These are phyloP conservation scores for Cardiosporidium cionae DNA, from an alignment of 169 alveolate genomes.

Conservation along the genomic window DNA sequence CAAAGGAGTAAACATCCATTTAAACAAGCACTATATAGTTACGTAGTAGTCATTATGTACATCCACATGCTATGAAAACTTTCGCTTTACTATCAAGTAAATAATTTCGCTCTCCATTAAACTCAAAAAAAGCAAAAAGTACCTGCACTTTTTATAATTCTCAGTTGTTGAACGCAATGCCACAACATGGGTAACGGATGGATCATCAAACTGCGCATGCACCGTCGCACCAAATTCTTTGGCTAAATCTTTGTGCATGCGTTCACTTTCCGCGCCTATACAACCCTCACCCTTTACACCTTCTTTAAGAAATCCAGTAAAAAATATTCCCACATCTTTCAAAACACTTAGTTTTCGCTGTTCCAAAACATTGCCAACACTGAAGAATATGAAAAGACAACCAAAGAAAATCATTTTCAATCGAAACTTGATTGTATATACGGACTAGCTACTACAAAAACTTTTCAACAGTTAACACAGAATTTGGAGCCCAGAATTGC, in stretches of 20 bases:
- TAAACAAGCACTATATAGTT: no score
- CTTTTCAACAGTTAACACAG: no score
- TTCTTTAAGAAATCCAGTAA: slow-evolving; percentile 77
- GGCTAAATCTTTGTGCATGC: slow-evolving; percentile 73
- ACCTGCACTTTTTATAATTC: slow-evolving; percentile 27
- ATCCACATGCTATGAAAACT: no score
- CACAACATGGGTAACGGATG: slow-evolving; percentile 74
- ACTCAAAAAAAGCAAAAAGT: not conserved
- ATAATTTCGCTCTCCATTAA: not conserved
- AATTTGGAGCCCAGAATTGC: no score
- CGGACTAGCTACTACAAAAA: no score
- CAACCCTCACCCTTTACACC: slow-evolving; percentile 57
- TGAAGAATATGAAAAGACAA: slow-evolving; percentile 4
- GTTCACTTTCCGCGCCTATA: slow-evolving; percentile 74
- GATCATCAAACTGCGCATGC: slow-evolving; percentile 53
- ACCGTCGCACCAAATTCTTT: slow-evolving; percentile 71
- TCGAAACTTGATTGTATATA: not conserved
- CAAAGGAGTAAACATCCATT: no score
- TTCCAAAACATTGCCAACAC: slow-evolving; percentile 68
- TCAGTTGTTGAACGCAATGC: slow-evolving; percentile 80
- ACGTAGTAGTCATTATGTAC: no score
- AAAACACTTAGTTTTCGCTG: slow-evolving; percentile 57
- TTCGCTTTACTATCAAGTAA: no score
- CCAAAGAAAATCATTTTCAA: not conserved
- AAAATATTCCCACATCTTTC: slow-evolving; percentile 64